Evolutionary conservation across 78 protist genomes (phyloP).

Genomic region (Dictyostelium firmibasis): DNA sequence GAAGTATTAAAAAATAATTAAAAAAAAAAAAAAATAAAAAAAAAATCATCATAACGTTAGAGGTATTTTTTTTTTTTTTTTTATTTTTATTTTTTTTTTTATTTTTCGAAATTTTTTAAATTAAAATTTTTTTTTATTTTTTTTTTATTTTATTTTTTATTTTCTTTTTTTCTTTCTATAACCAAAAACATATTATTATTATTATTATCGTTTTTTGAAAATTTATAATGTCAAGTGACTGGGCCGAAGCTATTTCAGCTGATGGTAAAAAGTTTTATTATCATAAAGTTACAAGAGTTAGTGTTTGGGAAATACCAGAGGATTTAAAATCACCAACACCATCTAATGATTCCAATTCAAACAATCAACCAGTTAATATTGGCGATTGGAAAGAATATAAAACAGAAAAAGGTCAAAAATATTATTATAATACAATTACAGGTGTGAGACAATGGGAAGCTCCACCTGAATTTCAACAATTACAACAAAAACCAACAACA

Average conservation of each 20-base stretch:
- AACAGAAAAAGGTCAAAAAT: conserved; percentile 50
- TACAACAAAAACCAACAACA: background rate
- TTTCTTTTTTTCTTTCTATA: too few relatives aligned
- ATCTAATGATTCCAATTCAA: background rate
- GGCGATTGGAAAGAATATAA: conserved; percentile 51
- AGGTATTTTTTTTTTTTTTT: too few relatives aligned
- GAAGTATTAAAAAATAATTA: too few relatives aligned
- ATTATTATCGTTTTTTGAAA: too few relatives aligned
- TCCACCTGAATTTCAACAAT: background rate
- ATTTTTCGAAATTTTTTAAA: too few relatives aligned
- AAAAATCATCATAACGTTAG: too few relatives aligned
- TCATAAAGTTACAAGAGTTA: conserved; percentile 26
- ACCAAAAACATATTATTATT: too few relatives aligned
- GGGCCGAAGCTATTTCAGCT: conserved; percentile 44
- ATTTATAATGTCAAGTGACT: conserved; percentile 3
- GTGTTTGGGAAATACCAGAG: conserved; percentile 69
- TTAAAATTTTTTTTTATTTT: too few relatives aligned
- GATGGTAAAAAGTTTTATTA: conserved; percentile 63
- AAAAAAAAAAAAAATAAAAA: too few relatives aligned
- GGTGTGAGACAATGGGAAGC: conserved; percentile 53
- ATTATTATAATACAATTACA: conserved; percentile 42
- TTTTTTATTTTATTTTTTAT: too few relatives aligned
- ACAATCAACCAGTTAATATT: background rate
- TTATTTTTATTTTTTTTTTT: too few relatives aligned
- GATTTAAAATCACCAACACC: background rate